phyloP scores from a whole-genome alignment of 345 rosid genomes.

The Angophora floribunda region DNA sequence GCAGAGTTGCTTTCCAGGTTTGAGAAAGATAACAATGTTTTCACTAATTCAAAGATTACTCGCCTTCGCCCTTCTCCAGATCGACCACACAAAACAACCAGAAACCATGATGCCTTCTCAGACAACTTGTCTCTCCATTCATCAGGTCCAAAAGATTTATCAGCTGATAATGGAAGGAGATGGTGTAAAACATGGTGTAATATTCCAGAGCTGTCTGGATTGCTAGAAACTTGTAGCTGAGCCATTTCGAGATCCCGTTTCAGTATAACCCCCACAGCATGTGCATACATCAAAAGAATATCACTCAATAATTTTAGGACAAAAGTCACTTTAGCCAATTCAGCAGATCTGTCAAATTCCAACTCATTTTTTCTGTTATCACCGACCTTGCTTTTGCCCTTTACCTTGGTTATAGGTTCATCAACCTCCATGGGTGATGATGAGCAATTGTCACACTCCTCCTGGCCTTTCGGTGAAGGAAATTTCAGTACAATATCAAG shows the following conservation, averaged over 20 bases:
- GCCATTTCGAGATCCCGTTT: slow-evolving; percentile 76
- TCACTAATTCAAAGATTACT: slow-evolving; percentile 77
- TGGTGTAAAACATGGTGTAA: slow-evolving; percentile 74
- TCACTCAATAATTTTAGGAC: slow-evolving; percentile 87
- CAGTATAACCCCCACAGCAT: slow-evolving; percentile 79
- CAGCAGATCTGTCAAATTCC: slow-evolving; percentile 77
- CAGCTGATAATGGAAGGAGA: slow-evolving; percentile 59
- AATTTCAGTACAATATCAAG: slow-evolving; percentile 78
- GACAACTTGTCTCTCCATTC: slow-evolving; percentile 89
- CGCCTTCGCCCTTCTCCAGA: slow-evolving; percentile 90
- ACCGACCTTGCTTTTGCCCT: slow-evolving; percentile 88
- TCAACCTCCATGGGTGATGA: slow-evolving; percentile 71
- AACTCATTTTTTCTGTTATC: slow-evolving; percentile 47
- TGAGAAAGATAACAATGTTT: slow-evolving; percentile 61
- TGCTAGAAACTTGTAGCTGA: slow-evolving; percentile 61
- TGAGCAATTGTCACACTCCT: slow-evolving; percentile 30
- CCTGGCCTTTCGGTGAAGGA: slow-evolving; percentile 46
- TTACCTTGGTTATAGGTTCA: slow-evolving; percentile 62
- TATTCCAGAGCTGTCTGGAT: slow-evolving; percentile 53
- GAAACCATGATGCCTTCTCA: slow-evolving; percentile 86
- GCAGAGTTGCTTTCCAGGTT: slow-evolving; percentile 56
- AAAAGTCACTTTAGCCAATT: slow-evolving; percentile 80
- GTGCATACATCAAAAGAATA: slow-evolving; percentile 76
- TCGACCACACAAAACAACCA: slow-evolving; percentile 84
- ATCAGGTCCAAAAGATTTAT: slow-evolving; percentile 73